These are phyloP conservation scores for Ephemerocybe angulata DNA, from an alignment of 768 basidiomycete genomes.

Conservation along the genomic window DNA sequence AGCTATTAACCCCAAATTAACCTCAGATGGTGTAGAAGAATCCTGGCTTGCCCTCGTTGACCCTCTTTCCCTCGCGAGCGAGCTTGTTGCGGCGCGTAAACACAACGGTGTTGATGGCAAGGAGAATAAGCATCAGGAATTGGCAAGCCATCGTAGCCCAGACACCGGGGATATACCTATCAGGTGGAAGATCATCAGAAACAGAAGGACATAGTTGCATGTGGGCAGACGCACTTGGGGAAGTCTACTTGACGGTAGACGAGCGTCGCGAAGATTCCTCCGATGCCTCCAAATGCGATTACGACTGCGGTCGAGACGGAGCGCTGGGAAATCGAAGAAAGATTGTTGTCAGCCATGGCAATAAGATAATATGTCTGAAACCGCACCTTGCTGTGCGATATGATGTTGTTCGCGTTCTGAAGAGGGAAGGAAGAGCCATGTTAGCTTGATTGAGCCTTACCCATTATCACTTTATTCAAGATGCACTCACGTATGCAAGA, in stretches of 20 bases:
- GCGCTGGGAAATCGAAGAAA: constrained; percentile 24
- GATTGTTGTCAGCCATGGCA: background rate
- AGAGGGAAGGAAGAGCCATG: background rate
- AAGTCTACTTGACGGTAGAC: constrained; percentile 34
- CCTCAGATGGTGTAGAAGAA: constrained; percentile 41
- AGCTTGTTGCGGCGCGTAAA: constrained; percentile 28
- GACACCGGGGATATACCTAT: constrained; percentile 24
- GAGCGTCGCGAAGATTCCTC: constrained; percentile 36
- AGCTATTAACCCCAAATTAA: too few relatives aligned
- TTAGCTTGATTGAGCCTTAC: background rate
- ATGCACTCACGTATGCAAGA: constrained; percentile 33
- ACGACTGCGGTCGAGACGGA: constrained; percentile 35
- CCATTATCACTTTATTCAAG: too few relatives aligned
- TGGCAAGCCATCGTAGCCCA: constrained; percentile 37
- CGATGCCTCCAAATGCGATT: constrained; percentile 33
- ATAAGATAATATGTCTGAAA: background rate
- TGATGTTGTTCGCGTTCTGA: constrained; percentile 34
- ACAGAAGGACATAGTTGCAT: background rate
- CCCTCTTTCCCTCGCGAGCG: constrained; percentile 28
- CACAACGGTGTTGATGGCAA: constrained; percentile 24
- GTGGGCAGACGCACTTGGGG: constrained; percentile 32
- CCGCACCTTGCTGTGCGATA: constrained; percentile 19
- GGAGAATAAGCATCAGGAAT: constrained; percentile 27
- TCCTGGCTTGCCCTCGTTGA: constrained; percentile 33
- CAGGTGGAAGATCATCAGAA: background rate